Conservation (phyloP, 2,329 filamentous ascomycete species). For the Sphaerulina vaccinii region DNA sequence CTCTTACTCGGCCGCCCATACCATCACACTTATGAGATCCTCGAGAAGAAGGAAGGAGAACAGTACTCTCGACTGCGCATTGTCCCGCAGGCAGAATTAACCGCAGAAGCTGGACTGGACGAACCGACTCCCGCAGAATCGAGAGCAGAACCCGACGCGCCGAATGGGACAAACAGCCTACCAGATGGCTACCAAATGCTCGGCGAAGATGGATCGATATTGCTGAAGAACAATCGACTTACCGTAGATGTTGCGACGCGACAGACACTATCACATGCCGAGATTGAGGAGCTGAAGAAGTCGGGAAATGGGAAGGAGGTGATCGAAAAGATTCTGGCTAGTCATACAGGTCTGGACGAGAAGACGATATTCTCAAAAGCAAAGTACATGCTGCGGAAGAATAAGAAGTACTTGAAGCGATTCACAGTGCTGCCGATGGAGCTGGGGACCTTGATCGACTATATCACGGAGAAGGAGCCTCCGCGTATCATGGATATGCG, state of each 20-base stretch:
- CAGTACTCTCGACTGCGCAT: slow-evolving; percentile 70
- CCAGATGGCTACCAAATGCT: slow-evolving; percentile 46
- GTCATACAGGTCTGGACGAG: slow-evolving; percentile 84
- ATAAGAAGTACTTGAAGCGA: slow-evolving; percentile 85
- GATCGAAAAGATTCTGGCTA: slow-evolving; percentile 87
- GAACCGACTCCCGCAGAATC: slow-evolving; percentile 45
- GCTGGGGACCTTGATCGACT: slow-evolving; percentile 71
- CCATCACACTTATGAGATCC: slow-evolving; percentile 85
- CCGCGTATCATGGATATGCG: slow-evolving; percentile 80
- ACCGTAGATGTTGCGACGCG: slow-evolving; percentile 63
- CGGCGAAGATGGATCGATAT: slow-evolving; percentile 48
- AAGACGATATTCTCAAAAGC: slow-evolving; percentile 92
- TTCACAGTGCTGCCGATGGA: slow-evolving; percentile 86
- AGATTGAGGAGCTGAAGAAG: slow-evolving; percentile 70
- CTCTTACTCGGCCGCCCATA: slow-evolving; percentile 88
- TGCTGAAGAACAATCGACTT: slow-evolving; percentile 62
- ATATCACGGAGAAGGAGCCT: slow-evolving; percentile 76
- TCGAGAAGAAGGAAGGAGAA: slow-evolving; percentile 66
- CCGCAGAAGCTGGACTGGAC: slow-evolving; percentile 68
- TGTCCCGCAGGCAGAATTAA: slow-evolving; percentile 76
- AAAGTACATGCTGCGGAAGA: slow-evolving; percentile 94
- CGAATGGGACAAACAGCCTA: slow-evolving; percentile 32
- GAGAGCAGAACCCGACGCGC: slow-evolving; percentile 32
- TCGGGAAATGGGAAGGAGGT: slow-evolving; percentile 78
- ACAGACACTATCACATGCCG: slow-evolving; percentile 71